Evolutionary conservation across 2,329 filamentous ascomycete genomes (phyloP).

Genomic region (Nemania serpens): DNA sequence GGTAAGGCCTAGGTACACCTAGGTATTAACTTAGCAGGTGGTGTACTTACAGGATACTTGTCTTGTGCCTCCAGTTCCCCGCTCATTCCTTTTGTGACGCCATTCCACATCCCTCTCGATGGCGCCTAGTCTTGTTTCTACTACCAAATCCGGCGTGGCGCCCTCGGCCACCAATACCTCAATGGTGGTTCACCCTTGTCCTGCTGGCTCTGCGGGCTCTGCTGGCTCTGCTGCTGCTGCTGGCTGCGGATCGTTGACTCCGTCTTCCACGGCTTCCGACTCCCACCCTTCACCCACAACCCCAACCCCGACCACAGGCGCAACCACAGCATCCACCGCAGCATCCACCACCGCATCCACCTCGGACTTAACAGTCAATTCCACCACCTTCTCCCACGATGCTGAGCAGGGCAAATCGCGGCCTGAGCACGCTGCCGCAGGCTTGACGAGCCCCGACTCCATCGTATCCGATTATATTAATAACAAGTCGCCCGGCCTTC

Average conservation of each 20-base stretch:
- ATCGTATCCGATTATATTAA: conserved; percentile 38
- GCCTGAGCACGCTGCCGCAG: conserved; percentile 34
- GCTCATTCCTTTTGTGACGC: conserved; percentile 11
- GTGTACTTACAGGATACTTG: neutral
- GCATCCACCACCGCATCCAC: conserved; percentile 13
- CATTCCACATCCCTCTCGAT: conserved; percentile 2
- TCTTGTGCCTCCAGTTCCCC: neutral
- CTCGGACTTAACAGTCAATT: conserved; percentile 30
- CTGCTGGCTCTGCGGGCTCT: conserved; percentile 17
- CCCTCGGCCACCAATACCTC: conserved; percentile 23
- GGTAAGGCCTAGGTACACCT: no score
- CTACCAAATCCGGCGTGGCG: conserved; percentile 33
- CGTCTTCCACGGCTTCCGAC: conserved; percentile 21
- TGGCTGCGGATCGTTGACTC: conserved; percentile 24
- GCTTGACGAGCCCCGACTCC: conserved; percentile 32
- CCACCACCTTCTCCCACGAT: conserved; percentile 30
- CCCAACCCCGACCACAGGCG: neutral
- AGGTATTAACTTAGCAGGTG: neutral
- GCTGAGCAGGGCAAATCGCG: conserved; percentile 30
- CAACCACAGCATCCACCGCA: conserved; percentile 2
- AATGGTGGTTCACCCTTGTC: conserved; percentile 38
- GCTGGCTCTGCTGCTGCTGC: conserved; percentile 21
- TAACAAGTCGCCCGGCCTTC: conserved; percentile 43
- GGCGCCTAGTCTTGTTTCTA: conserved; percentile 25
- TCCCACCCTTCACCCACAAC: conserved; percentile 13